Conservation (phyloP, 1,139 yeast genomes). For the Magnusiomyces paraingens region DNA sequence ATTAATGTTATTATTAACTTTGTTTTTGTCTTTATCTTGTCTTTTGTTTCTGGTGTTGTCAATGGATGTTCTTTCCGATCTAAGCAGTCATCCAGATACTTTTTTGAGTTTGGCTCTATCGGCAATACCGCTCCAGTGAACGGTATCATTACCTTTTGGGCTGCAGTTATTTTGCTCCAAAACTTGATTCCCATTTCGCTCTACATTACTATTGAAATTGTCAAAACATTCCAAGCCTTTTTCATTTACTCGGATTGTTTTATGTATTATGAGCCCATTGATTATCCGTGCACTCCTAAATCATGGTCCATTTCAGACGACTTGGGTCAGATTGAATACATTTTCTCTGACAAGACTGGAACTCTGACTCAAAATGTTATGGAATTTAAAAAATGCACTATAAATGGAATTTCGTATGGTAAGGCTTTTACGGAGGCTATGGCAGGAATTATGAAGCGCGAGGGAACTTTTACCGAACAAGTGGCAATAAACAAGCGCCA, state of each 20-base stretch:
- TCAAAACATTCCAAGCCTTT: slow-evolving; percentile 85
- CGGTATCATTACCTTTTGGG: slow-evolving; percentile 83
- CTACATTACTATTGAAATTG: slow-evolving; percentile 86
- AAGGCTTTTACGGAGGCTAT: slow-evolving; percentile 93
- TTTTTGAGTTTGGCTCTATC: slow-evolving; percentile 62
- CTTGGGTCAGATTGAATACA: slow-evolving; percentile 90
- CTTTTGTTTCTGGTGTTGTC: slow-evolving; percentile 75
- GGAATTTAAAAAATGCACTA: slow-evolving; percentile 91
- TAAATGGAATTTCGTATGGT: slow-evolving; percentile 81
- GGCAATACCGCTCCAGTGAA: slow-evolving; percentile 64
- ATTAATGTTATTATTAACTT: slow-evolving; percentile 77
- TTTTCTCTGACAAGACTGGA: slow-evolving; percentile 95
- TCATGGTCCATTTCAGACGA: slow-evolving; percentile 99
- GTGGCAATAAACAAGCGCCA: slow-evolving; percentile 51
- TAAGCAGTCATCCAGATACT: slow-evolving; percentile 50
- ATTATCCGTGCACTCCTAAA: slow-evolving; percentile 93
- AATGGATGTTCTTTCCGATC: slow-evolving; percentile 64
- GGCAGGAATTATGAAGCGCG: slow-evolving; percentile 83
- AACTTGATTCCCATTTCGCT: slow-evolving; percentile 88
- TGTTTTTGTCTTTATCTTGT: slow-evolving; percentile 61
- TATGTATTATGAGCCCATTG: slow-evolving; percentile 77
- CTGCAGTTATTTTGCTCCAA: slow-evolving; percentile 79
- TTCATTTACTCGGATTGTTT: slow-evolving; percentile 80
- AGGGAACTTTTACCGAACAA: slow-evolving; percentile 66
- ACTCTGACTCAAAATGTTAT: slow-evolving; percentile 93